Evolutionary conservation across 179 eudicot species (phyloP), one percentile per base, ranked within the genome.

Genomic region (Gypsophila paniculata): DNA sequence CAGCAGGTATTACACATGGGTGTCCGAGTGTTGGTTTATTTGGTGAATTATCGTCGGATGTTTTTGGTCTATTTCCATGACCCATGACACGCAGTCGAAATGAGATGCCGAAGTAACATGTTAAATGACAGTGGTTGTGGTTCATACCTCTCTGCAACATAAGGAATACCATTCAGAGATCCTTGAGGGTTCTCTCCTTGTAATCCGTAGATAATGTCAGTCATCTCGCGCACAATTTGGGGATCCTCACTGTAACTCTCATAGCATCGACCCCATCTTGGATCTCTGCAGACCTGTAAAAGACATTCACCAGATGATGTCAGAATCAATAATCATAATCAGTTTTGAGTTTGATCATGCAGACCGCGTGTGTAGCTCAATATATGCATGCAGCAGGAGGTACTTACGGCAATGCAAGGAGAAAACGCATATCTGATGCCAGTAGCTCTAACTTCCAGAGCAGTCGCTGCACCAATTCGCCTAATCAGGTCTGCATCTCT

Each of bases 391-490:
- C n/a, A n/a, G n/a, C n/a, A n/a, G n/a, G n/a, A n/a, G n/a, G n/a
- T n/a, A n/a, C n/a, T n/a, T n/a, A n/a, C n/a, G n/a, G 85, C 80
- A 0, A 82, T 76, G 68, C 85, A 82, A 2, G 85, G 85, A 23
- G 85, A 82, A 34, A 82, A 82, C 26, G 34, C 32, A 38, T 82
- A 82, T 6, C 80, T 82, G 51, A 79, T 82, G 39, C 85, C 82
- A 2, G 85, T 82, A 49, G 82, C 85, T 78, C 78, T 75, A 65
- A 82, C 82, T 82, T 82, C 85, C 44, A 79, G 76, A 11, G 85
- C 85, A 36, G 85, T 82, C 18, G 82, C 85, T 60, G 80, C 85
- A 66, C 85, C 85, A n/a, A 82, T 82, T 78, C 78, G 79, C 72
- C 71, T 82, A 36, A 82, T 65, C 46, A 82, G 82, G 7, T 76